Evolutionary conservation across 2,329 filamentous ascomycete genomes (phyloP), one percentile per base, ranked within the genome.

Genomic region (Eutypella sp.): DNA sequence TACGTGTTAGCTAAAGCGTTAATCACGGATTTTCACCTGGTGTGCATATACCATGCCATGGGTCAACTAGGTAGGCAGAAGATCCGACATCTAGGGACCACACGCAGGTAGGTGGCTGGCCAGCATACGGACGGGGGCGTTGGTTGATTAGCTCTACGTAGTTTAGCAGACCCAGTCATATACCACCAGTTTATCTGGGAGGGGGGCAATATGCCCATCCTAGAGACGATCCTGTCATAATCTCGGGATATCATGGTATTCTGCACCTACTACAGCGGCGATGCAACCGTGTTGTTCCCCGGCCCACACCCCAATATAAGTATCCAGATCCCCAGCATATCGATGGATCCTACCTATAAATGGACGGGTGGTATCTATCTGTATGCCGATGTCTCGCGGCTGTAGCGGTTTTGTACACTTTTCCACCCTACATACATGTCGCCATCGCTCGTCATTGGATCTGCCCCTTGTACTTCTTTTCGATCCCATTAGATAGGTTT

Each of bases 151-250:
- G 7, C 11, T 33, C 29, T 33, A 47, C 18, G 18, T 37, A 47
- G 43, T 47, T 52, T 55, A 40, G 47, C 48, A 57, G 48, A 38
- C 48, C 67, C 66, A 71, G 66, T 69, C 61, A 69, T 54, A 60
- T 53, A 57, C 52, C 62, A 58, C 59, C 60, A 45, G 62, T 60
- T 67, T 69, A 69, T 70, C 57, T 57, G 33, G 45, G 59, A 46
- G 52, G n/a, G n/a, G n/a, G n/a, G n/a, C n/a, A n/a, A n/a, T n/a
- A n/a, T n/a, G 37, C 29, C 29, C 16, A n/a, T 38, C n/a, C 18
- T 22, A 45, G 41, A 48, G 47, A 48, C 41, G 41, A 46, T 42
- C 53, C 56, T 54, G n/a, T 60, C 55, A 62, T 55, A 64, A 65
- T 66, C 57, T 65, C 62, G 63, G 65, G 60, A 64, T 51, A 55